A percentile compares a stretch with the other conserved stretches of the same genome.
phyloP scores from a whole-genome alignment of 176 grass and related monocot genomes.

The Secale cereale region DNA sequence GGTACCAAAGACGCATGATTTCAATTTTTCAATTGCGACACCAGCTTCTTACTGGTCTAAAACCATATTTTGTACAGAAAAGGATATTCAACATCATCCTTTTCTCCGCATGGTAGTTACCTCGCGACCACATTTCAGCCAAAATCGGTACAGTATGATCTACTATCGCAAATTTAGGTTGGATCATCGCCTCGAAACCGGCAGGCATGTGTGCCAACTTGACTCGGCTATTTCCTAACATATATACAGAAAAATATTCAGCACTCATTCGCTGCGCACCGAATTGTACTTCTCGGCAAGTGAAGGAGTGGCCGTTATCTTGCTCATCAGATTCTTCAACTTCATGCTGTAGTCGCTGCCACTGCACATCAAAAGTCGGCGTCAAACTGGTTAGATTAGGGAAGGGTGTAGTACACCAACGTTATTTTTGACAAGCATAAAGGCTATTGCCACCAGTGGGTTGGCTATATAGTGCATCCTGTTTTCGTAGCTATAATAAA shows the following conservation, averaged over 20 bases:
- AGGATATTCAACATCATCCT: neutral
- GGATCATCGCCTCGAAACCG: neutral
- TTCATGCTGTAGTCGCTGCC: constrained; percentile 78
- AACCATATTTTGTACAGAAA: constrained; percentile 21
- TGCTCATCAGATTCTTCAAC: constrained; percentile 93
- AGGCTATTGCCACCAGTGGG: neutral
- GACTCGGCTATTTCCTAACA: constrained; percentile 31
- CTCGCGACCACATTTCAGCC: neutral
- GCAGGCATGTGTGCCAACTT: neutral
- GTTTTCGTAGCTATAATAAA: neutral
- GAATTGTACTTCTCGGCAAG: constrained; percentile 83
- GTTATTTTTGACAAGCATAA: neutral
- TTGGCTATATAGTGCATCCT: neutral
- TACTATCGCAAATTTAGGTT: neutral
- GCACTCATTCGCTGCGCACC: constrained; percentile 64
- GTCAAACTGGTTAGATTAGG: neutral
- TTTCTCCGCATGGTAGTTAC: neutral
- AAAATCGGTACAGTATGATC: neutral
- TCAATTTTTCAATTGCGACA: neutral
- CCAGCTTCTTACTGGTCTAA: neutral
- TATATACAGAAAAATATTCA: constrained; percentile 11
- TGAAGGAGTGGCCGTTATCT: constrained; percentile 44
- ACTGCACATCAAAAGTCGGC: constrained; percentile 38
- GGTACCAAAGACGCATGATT: neutral
- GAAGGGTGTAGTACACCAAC: neutral